A percentile compares a stretch with the other conserved stretches of the same genome.
These are phyloP conservation scores for Clonostachys chloroleuca DNA, from an alignment of 2,329 filamentous ascomycete genomes.

Conservation along the genomic window DNA sequence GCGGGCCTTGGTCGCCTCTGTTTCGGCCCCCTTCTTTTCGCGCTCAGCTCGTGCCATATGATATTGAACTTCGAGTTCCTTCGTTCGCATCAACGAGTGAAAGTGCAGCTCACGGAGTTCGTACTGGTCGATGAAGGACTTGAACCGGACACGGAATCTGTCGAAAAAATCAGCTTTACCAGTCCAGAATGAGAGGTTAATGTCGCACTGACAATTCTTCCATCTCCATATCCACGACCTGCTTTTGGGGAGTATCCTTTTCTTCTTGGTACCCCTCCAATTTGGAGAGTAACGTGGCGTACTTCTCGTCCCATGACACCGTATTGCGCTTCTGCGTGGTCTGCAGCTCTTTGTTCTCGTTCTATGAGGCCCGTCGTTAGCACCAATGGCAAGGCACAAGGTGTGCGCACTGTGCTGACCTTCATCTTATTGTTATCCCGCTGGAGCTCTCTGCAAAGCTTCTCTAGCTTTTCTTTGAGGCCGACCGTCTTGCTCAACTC, in stretches of 20 bases:
- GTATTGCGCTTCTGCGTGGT: slow-evolving; percentile 81
- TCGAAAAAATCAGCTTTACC: slow-evolving; percentile 6
- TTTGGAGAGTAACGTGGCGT: slow-evolving; percentile 74
- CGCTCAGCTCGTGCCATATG: slow-evolving; percentile 85
- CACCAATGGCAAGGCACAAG: neutral
- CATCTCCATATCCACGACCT: slow-evolving; percentile 77
- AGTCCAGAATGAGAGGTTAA: neutral
- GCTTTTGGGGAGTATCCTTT: slow-evolving; percentile 77
- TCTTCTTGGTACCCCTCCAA: slow-evolving; percentile 86
- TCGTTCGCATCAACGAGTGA: slow-evolving; percentile 84
- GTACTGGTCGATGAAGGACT: slow-evolving; percentile 94
- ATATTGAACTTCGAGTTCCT: slow-evolving; percentile 92
- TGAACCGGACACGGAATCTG: slow-evolving; percentile 82
- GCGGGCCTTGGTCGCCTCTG: slow-evolving; percentile 73
- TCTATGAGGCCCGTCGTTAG: slow-evolving; percentile 37
- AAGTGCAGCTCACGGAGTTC: slow-evolving; percentile 94
- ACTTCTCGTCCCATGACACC: slow-evolving; percentile 78
- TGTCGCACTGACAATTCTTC: slow-evolving; percentile 71
- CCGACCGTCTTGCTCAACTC: slow-evolving; percentile 87
- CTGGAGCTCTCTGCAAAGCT: slow-evolving; percentile 88
- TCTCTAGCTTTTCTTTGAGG: slow-evolving; percentile 95
- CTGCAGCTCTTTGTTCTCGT: slow-evolving; percentile 89
- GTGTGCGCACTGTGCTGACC: slow-evolving; percentile 43
- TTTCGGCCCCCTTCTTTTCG: slow-evolving; percentile 83
- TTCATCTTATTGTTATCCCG: slow-evolving; percentile 98